Percentiles rank a stretch among this genome's conserved stretches.
phyloP scores from a whole-genome alignment of 805 yeast species.

The Saturnispora mendoncae region DNA sequence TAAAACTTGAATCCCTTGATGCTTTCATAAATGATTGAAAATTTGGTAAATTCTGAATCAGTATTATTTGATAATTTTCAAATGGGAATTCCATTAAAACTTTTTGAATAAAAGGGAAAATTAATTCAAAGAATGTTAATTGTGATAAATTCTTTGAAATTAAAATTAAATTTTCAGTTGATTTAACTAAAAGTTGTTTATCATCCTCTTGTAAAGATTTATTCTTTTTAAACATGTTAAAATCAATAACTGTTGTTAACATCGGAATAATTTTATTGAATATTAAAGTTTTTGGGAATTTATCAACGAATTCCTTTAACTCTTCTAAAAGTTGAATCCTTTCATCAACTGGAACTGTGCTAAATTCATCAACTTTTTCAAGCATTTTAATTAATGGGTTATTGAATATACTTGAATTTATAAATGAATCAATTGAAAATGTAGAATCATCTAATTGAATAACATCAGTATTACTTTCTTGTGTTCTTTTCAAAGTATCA shows the following conservation, averaged over 20 bases:
- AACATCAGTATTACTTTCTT: conserved; percentile 26
- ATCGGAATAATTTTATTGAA: conserved; percentile 70
- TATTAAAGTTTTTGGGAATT: conserved; percentile 50
- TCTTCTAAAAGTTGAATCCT: conserved; percentile 62
- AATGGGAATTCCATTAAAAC: conserved; percentile 21
- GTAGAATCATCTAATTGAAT: conserved; percentile 17
- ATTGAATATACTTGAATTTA: conserved; percentile 68
- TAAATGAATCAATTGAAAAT: conserved; percentile 52
- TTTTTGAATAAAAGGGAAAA: conserved; percentile 39
- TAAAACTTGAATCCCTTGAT: conserved; percentile 14
- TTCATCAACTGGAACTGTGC: conserved; percentile 63
- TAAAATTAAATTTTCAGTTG: conserved; percentile 47
- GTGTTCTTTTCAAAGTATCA: conserved; percentile 42
- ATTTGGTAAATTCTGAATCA: conserved; percentile 24
- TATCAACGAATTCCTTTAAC: conserved; percentile 41
- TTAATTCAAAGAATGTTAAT: conserved; percentile 65
- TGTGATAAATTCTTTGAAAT: conserved; percentile 64
- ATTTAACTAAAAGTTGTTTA: conserved; percentile 35
- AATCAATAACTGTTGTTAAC: conserved; percentile 40
- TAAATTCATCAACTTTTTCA: conserved; percentile 72
- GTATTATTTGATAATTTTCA: conserved; percentile 24
- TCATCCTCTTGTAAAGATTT: conserved; percentile 15
- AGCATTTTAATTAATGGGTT: conserved; percentile 76
- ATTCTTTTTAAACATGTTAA: conserved; percentile 12
- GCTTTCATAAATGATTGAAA: conserved; percentile 26